Conservation (phyloP, 768 basidiomycete species). For the Lentinula raphanica region DNA sequence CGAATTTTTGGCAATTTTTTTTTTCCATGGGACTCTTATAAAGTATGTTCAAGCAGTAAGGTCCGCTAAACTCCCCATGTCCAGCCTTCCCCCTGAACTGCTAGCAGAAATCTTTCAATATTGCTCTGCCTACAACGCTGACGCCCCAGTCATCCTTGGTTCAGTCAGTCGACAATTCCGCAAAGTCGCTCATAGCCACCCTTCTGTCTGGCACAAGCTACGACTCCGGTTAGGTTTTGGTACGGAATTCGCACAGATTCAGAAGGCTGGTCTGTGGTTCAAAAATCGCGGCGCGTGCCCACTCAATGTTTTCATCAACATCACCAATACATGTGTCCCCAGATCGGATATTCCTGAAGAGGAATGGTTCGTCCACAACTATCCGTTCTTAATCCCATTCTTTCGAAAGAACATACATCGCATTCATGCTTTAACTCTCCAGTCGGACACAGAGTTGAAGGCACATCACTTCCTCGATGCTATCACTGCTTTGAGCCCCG, state of each 20-base stretch:
- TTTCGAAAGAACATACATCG: neutral
- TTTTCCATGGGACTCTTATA: neutral
- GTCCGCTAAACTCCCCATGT: neutral
- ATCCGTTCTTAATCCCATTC: constrained; percentile 1
- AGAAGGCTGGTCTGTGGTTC: constrained; percentile 4
- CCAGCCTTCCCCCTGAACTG: neutral
- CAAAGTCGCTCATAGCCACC: neutral
- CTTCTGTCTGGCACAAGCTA: constrained; percentile 3
- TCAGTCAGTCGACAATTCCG: neutral
- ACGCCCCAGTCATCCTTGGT: constrained; percentile 4
- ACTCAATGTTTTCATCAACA: neutral
- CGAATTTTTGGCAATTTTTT: neutral
- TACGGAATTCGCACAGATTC: neutral
- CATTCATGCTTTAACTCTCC: neutral
- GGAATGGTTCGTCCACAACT: neutral
- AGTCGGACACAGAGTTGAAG: neutral
- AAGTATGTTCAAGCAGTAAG: neutral
- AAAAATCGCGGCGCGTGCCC: neutral
- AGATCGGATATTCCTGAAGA: neutral
- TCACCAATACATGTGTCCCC: neutral
- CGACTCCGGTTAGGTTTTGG: neutral
- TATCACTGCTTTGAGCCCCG: neutral
- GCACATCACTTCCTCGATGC: constrained; percentile 3
- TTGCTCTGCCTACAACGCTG: neutral
- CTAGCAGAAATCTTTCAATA: constrained; percentile 3